phyloP scores from a whole-genome alignment of 1,284 basidiomycete species.

The Trametes hirsuta region DNA sequence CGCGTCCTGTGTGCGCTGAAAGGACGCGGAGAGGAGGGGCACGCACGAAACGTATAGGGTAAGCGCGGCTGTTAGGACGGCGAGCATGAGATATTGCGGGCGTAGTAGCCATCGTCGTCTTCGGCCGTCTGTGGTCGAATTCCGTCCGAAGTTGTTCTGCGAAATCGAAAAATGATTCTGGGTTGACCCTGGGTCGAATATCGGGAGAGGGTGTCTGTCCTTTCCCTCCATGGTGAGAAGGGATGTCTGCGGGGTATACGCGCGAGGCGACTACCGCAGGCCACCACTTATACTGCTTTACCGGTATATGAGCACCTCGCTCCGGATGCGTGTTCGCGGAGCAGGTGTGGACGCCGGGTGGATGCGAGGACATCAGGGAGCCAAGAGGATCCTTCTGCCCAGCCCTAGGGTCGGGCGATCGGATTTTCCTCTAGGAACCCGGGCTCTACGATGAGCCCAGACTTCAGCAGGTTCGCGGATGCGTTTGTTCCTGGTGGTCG shows the following conservation, averaged over 20 bases:
- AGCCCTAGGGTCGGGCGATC: no score
- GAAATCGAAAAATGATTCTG: background rate
- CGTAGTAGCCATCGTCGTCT: background rate
- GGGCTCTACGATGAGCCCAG: no score
- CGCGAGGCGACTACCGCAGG: background rate
- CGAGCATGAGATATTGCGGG: conserved; percentile 19
- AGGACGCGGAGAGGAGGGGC: conserved; percentile 13
- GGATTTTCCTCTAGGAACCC: no score
- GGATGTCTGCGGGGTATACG: background rate
- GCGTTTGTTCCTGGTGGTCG: no score
- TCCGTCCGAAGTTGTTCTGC: no score
- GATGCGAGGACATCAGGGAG: no score
- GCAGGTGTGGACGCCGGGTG: background rate
- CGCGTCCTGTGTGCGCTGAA: conserved; percentile 2
- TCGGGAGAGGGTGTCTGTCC: background rate
- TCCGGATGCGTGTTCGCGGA: conserved; percentile 14
- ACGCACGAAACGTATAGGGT: conserved; percentile 25
- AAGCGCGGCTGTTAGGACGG: conserved; percentile 23
- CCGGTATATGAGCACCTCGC: conserved; percentile 19
- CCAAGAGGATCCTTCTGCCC: no score
- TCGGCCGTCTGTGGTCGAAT: background rate
- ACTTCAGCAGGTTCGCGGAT: no score
- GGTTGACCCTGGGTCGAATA: background rate
- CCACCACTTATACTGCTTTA: conserved; percentile 11
- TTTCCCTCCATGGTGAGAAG: background rate